These are phyloP conservation scores for Lactarius evosmus DNA, from an alignment of 768 basidiomycete species.

Conservation along the genomic window DNA sequence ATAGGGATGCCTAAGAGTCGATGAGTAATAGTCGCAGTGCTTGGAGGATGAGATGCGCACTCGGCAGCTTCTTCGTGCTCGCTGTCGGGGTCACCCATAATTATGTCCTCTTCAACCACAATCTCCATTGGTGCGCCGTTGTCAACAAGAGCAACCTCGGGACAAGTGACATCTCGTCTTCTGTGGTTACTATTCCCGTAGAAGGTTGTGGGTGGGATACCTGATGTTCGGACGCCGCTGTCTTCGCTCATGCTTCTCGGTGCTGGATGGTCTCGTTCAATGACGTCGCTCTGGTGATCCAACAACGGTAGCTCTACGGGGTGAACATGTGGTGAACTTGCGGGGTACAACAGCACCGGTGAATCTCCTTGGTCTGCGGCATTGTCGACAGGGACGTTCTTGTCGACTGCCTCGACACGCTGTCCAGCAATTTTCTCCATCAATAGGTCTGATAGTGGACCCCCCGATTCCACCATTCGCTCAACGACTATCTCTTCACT, in stretches of 20 bases:
- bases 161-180: neutral
- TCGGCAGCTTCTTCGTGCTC: constrained; percentile 16
- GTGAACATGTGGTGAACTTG: neutral
- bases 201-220: constrained; percentile 16
- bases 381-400: neutral
- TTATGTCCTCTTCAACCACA: constrained; percentile 11
- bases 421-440: constrained; percentile 3
- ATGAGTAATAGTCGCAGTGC: neutral
- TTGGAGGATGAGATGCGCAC: neutral
- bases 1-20: constrained; percentile 40
- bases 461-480: constrained; percentile 19
- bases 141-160: neutral
- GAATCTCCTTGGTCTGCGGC: neutral
- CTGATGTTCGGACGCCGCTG: neutral
- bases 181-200: constrained; percentile 11
- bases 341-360: constrained; percentile 14
- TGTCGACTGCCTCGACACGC: neutral
- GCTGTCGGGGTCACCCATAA: constrained; percentile 15
- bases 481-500: constrained; percentile 25
- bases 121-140: constrained; percentile 11
- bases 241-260: neutral
- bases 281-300: neutral
- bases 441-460: neutral
- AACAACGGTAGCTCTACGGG: neutral
- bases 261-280: neutral